A percentile compares a stretch with the other conserved stretches of the same genome.
Conservation (phyloP, 2,329 filamentous ascomycete species). For the Leptographium wingfieldii region DNA sequence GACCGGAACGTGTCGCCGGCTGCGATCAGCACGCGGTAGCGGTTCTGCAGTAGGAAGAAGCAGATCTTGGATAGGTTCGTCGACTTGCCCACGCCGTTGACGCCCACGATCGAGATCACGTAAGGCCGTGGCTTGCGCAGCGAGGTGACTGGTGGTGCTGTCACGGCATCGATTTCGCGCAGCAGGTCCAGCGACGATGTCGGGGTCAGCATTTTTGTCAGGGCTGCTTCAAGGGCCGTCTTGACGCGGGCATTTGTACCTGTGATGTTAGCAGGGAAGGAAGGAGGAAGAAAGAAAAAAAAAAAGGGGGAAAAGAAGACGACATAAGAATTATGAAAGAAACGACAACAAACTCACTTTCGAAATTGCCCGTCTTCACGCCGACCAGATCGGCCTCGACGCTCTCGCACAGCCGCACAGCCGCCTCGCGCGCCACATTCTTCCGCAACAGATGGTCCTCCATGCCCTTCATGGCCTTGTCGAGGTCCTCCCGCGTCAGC, state of each 20-base stretch:
- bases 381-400: constrained; percentile 84
- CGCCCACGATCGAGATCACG: constrained; percentile 94
- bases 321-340: constrained; percentile 10
- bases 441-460: constrained; percentile 89
- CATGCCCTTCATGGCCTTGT: constrained; percentile 90
- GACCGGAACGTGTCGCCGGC: constrained; percentile 96
- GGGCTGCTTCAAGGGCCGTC: constrained; percentile 78
- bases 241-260: constrained; percentile 71
- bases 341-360: constrained; percentile 35
- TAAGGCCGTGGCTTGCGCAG: constrained; percentile 64
- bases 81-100: constrained; percentile 96
- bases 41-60: constrained; percentile 95
- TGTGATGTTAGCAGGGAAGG: constrained; percentile 11
- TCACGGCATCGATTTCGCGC: constrained; percentile 77
- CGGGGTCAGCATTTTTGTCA: constrained; percentile 91
- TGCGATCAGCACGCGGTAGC: constrained; percentile 86
- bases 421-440: constrained; percentile 92
- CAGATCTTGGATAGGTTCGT: constrained; percentile 97
- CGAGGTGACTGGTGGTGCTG: constrained; percentile 50
- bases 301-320: too few species aligned
- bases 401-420: constrained; percentile 77
- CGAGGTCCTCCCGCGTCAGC: constrained; percentile 75
- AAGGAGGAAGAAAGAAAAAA: constrained; percentile 6
- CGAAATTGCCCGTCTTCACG: constrained; percentile 84
- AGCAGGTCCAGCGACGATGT: constrained; percentile 90